Percentiles rank a stretch among this genome's conserved stretches.
Evolutionary conservation across 257 asterid species (phyloP).

Genomic region (Sherardia arvensis): DNA sequence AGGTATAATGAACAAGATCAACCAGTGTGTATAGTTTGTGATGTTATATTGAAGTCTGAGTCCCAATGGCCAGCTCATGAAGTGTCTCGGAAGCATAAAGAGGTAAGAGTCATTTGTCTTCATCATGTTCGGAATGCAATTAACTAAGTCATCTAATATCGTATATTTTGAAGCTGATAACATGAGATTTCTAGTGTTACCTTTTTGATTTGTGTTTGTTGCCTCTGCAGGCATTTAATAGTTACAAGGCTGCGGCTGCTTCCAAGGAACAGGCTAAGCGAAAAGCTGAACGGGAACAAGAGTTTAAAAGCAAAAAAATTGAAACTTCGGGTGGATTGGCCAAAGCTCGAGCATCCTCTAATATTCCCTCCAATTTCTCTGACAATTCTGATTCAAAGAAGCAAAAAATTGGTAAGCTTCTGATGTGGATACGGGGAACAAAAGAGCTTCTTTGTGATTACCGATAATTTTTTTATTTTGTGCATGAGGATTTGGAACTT

Average conservation of each 20-base stretch:
- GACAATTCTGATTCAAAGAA: conserved; percentile 58
- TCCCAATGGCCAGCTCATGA: conserved; percentile 91
- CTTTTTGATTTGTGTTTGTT: neutral
- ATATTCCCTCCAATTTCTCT: conserved; percentile 67
- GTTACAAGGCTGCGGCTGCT: conserved; percentile 72
- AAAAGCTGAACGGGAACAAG: conserved; percentile 29
- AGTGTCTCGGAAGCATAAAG: conserved; percentile 86
- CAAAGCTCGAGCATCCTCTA: conserved; percentile 35
- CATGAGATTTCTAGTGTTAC: neutral
- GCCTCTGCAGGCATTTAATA: conserved; percentile 53
- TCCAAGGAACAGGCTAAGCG: conserved; percentile 42
- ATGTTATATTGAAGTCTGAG: conserved; percentile 64
- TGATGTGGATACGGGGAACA: neutral
- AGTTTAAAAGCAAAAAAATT: conserved; percentile 23
- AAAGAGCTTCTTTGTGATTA: neutral
- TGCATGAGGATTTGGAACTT: neutral
- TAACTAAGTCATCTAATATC: neutral
- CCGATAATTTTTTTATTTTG: neutral
- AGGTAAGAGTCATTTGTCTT: conserved; percentile 29
- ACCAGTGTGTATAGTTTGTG: conserved; percentile 77
- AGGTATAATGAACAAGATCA: conserved; percentile 88
- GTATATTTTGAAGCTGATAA: neutral
- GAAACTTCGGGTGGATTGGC: conserved; percentile 38
- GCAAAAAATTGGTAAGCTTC: conserved; percentile 55
- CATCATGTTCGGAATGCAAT: neutral